phyloP scores from a whole-genome alignment of 345 rosid genomes.

The Citrus glauca region DNA sequence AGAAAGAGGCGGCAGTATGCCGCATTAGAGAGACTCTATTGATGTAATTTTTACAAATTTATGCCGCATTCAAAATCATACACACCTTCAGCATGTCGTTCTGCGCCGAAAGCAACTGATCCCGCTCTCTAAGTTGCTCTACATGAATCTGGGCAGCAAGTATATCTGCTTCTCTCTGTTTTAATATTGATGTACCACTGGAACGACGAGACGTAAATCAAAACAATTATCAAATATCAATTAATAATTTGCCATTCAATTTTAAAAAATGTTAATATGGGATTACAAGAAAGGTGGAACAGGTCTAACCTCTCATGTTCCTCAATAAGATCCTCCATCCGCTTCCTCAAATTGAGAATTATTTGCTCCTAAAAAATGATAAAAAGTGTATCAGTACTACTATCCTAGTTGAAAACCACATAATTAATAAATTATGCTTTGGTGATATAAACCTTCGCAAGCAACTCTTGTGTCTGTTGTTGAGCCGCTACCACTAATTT shows the following conservation, averaged over 20 bases:
- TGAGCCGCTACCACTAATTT: constrained; percentile 66
- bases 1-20: neutral
- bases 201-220: constrained; percentile 4
- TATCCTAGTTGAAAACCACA: neutral
- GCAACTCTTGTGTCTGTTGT: constrained; percentile 59
- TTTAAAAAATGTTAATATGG: neutral
- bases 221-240: neutral
- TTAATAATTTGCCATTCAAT: neutral
- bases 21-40: neutral
- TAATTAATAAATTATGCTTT: neutral
- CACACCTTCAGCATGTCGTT: constrained; percentile 78
- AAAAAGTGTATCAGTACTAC: constrained; percentile 1
- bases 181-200: constrained; percentile 62
- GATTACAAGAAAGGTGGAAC: neutral
- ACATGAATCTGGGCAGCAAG: constrained; percentile 51
- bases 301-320: constrained; percentile 70
- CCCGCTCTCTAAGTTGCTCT: constrained; percentile 78
- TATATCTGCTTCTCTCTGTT: constrained; percentile 57
- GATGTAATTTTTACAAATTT: neutral
- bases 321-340: constrained; percentile 47
- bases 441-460: constrained; percentile 50
- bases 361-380: constrained; percentile 56
- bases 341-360: constrained; percentile 49
- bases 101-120: constrained; percentile 73
- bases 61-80: constrained; percentile 12